Evolutionary conservation across 768 basidiomycete species (phyloP).

Genomic region (button mushroom (Agaricus bisporus)): DNA sequence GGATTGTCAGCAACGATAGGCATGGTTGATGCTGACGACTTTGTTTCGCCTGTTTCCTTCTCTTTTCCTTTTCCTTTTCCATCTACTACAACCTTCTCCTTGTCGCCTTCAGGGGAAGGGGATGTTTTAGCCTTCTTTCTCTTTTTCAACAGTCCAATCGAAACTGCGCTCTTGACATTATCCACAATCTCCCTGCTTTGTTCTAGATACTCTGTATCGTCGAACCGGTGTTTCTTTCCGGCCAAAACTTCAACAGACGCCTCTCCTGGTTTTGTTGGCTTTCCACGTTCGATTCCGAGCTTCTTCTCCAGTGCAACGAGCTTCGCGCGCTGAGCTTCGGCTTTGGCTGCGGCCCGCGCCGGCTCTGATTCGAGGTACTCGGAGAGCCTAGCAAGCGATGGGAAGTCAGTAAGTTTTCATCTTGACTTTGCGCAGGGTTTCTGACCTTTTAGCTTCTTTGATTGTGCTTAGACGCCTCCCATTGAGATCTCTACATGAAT

Average conservation of each 20-base stretch:
- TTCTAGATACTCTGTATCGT: constrained; percentile 89
- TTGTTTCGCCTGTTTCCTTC: constrained; percentile 11
- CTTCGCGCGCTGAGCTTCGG: constrained; percentile 75
- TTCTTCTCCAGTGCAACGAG: constrained; percentile 81
- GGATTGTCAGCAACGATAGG: constrained; percentile 7
- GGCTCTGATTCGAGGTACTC: constrained; percentile 85
- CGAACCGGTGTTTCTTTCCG: constrained; percentile 84
- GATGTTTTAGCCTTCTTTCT: constrained; percentile 22
- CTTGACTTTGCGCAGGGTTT: constrained; percentile 7
- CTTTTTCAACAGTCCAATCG: constrained; percentile 37
- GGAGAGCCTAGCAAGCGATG: constrained; percentile 48
- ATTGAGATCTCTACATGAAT: constrained; percentile 88
- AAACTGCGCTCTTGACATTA: constrained; percentile 85
- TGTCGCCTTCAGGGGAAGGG: constrained; percentile 20
- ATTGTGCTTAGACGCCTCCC: constrained; percentile 89
- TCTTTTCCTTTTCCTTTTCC: constrained; percentile 12
- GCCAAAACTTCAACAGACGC: constrained; percentile 41
- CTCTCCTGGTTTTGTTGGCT: constrained; percentile 18
- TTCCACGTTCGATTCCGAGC: constrained; percentile 56
- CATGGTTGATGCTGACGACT: constrained; percentile 3
- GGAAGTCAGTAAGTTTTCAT: background rate
- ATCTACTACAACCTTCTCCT: constrained; percentile 6
- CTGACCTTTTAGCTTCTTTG: constrained; percentile 92
- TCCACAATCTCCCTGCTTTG: constrained; percentile 89
- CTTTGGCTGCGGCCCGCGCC: constrained; percentile 69